These are phyloP conservation scores for Mycena chlorophos DNA, from an alignment of 768 basidiomycete genomes.

Conservation along the genomic window DNA sequence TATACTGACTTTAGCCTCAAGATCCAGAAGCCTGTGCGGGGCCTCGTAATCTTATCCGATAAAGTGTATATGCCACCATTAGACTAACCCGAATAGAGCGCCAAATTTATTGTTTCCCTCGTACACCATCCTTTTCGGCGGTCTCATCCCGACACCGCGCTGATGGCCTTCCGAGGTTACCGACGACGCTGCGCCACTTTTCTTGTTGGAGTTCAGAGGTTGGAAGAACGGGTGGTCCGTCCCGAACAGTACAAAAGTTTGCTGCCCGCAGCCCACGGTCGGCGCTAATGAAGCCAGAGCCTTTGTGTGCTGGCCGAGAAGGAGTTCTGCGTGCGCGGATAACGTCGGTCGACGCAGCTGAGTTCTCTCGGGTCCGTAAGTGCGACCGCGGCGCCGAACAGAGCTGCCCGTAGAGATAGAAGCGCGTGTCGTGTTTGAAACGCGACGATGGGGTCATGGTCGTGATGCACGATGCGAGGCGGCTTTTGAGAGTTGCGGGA, in stretches of 20 bases:
- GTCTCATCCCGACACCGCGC: slow-evolving; percentile 60
- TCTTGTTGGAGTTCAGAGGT: slow-evolving; percentile 60
- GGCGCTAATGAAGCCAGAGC: slow-evolving; percentile 16
- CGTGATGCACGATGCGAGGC: slow-evolving; percentile 82
- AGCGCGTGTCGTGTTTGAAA: slow-evolving; percentile 80
- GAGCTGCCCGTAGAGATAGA: slow-evolving; percentile 76
- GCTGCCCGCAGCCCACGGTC: slow-evolving; percentile 51
- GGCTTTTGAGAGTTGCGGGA: slow-evolving; percentile 82
- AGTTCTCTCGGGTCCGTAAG: slow-evolving; percentile 88
- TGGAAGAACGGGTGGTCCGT: slow-evolving; percentile 94
- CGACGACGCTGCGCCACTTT: slow-evolving; percentile 86
- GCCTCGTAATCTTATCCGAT: no score
- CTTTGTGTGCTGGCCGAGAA: slow-evolving; percentile 29
- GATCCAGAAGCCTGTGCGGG: slow-evolving; percentile 72
- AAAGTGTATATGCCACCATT: neutral
- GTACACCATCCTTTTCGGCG: slow-evolving; percentile 61
- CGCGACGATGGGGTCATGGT: slow-evolving; percentile 80
- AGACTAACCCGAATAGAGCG: slow-evolving; percentile 59
- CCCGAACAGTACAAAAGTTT: slow-evolving; percentile 72
- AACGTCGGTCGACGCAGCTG: slow-evolving; percentile 69
- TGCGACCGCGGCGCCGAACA: slow-evolving; percentile 86
- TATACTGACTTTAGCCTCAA: slow-evolving; percentile 98
- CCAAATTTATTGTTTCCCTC: slow-evolving; percentile 74
- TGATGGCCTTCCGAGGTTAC: slow-evolving; percentile 83
- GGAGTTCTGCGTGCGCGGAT: slow-evolving; percentile 60